Evolutionary conservation across 169 alveolate genomes (phyloP).

Genomic region (Plasmodium billcollinsi): DNA sequence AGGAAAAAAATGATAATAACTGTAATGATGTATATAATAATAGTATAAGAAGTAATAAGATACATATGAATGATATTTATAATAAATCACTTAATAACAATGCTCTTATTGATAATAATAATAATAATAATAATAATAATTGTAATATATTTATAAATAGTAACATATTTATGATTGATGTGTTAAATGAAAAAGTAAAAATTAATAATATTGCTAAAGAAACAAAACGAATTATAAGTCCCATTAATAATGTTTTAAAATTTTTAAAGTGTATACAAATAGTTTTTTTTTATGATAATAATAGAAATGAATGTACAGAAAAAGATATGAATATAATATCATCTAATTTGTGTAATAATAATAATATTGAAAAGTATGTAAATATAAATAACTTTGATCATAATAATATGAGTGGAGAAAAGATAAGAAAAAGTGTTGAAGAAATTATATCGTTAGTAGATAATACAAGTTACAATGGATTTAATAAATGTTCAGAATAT

Average conservation of each 20-base stretch:
- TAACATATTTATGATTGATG: conserved; percentile 63
- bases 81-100: conserved; percentile 12
- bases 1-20: neutral
- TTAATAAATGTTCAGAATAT: neutral
- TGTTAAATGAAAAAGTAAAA: conserved; percentile 36
- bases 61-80: conserved; percentile 43
- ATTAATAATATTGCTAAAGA: conserved; percentile 18
- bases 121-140: neutral
- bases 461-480: neutral
- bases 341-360: neutral
- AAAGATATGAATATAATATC: neutral
- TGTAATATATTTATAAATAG: conserved; percentile 11
- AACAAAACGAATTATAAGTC: conserved; percentile 27
- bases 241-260: conserved; percentile 36
- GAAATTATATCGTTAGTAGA: neutral
- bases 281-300: conserved; percentile 24
- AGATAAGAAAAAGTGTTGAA: neutral
- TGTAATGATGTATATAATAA: neutral
- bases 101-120: neutral
- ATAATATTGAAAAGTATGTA: neutral
- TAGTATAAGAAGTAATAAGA: conserved; percentile 1
- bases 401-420: neutral
- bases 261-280: conserved; percentile 58
- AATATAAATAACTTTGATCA: neutral
- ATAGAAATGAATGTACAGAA: neutral